Evolutionary conservation across 2,329 filamentous ascomycete species (phyloP).

Genomic region (Epichloe hybrida): DNA sequence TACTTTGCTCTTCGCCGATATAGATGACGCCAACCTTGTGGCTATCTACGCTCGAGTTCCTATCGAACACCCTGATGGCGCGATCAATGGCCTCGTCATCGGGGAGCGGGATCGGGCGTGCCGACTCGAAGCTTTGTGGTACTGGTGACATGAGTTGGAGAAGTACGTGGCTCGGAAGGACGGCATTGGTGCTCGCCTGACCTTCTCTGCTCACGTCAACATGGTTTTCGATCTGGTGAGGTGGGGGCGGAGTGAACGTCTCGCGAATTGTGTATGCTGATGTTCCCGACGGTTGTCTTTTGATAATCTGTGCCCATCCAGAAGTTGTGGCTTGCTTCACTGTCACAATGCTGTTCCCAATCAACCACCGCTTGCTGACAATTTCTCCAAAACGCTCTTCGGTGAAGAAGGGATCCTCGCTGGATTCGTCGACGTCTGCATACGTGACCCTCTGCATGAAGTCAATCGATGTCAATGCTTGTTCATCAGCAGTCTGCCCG

Average conservation of each 20-base stretch:
- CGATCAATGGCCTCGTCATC: constrained; percentile 54
- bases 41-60: constrained; percentile 78
- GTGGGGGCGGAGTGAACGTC: constrained; percentile 42
- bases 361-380: constrained; percentile 54
- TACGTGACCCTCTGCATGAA: constrained; percentile 85
- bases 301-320: constrained; percentile 58
- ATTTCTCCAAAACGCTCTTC: constrained; percentile 51
- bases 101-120: constrained; percentile 65
- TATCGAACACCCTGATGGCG: constrained; percentile 71
- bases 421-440: constrained; percentile 70
- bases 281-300: constrained; percentile 56
- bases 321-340: constrained; percentile 55
- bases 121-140: constrained; percentile 41
- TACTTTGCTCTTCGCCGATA: constrained; percentile 72
- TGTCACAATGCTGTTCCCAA: constrained; percentile 61
- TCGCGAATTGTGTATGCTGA: constrained; percentile 47
- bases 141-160: constrained; percentile 54
- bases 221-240: constrained; percentile 38
- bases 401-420: constrained; percentile 51
- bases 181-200: constrained; percentile 41
- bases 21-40: constrained; percentile 95
- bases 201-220: constrained; percentile 36
- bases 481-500: constrained; percentile 67
- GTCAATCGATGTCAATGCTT: constrained; percentile 85
- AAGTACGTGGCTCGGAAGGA: constrained; percentile 61